Base-by-base conservation (phyloP, 2,329 filamentous ascomycete species). In the Sclerotinia nivalis region DNA sequence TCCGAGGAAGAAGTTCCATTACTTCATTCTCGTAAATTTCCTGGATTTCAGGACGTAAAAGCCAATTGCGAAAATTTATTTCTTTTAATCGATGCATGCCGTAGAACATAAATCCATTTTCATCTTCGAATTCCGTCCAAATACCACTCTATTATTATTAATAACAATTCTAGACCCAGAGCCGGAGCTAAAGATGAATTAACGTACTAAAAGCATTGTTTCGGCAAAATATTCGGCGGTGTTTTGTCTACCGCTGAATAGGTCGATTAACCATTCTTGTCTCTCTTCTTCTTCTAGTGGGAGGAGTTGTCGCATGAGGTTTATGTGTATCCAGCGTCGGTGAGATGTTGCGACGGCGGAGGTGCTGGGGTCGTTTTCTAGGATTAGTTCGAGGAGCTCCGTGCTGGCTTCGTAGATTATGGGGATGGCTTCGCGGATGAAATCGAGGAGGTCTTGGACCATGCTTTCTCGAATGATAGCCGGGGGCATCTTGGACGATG, bases 381-480 rank as follows among this genome's bases (percentile, higher is more conserved):
- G 20, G 8, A 64, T 20, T 9, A 64, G n/a, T 64, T 34, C 4
- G 22, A 64, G 18, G 13, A 64, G 20, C 9, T 64, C 60, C 10
- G 37, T 31, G 31, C 10, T 64, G 34, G 60, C 60, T n/a, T 37
- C 31, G 22, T 25, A 25, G 12, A n/a, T 15, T 25, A n/a, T n/a
- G 18, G 28, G 60, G 25, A 64, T 22, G 2, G 4, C 45, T 12
- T 64, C 60, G 2, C 45, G 31, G 8, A 64, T 50, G 10, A 50
- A 50, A 64, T 64, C 31, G 22, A 64, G 28, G 6, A 64, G 45
- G 25, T 64, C 45, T 64, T 64, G 45, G 25, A 64, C 20, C 31
- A 49, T 62, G 45, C 22, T 31, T 18, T 64, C 31, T 20, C 4
- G 28, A 37, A 50, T 18, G 2, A 37, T 18, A 25, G 31, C 25